Percentiles rank a stretch among this genome's conserved stretches.
phyloP scores from a whole-genome alignment of 768 basidiomycete species.

The Candolleomyces efflorescens region DNA sequence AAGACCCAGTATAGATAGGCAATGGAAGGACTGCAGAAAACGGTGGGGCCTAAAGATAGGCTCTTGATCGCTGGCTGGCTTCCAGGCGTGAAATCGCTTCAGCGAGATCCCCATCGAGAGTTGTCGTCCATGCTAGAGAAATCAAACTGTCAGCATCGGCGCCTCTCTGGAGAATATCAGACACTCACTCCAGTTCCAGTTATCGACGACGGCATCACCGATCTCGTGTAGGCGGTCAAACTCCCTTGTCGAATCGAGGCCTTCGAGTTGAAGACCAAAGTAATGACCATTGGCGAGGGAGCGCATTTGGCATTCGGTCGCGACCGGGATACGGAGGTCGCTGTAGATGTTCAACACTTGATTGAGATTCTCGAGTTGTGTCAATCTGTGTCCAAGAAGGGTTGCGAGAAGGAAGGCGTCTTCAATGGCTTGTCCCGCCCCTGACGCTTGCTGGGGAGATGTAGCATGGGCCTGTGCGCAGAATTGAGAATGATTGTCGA shows the following conservation, averaged over 20 bases:
- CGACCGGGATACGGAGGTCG: constrained; percentile 32
- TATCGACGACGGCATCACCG: constrained; percentile 22
- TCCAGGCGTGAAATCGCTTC: constrained; percentile 11
- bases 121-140: constrained; percentile 12
- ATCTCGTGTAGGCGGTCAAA: constrained; percentile 18
- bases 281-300: constrained; percentile 21
- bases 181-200: constrained; percentile 24
- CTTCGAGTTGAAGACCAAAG: constrained; percentile 20
- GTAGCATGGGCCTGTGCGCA: constrained; percentile 38
- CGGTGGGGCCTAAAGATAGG: neutral
- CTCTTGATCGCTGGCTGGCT: neutral
- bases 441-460: constrained; percentile 42
- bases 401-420: constrained; percentile 47
- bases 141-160: neutral
- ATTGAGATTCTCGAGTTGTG: constrained; percentile 19
- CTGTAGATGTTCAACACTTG: constrained; percentile 32
- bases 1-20: too few relatives aligned
- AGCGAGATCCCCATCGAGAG: constrained; percentile 3
- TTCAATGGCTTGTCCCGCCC: constrained; percentile 51
- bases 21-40: too few relatives aligned
- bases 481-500: neutral
- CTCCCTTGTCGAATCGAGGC: constrained; percentile 15
- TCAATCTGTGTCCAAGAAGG: constrained; percentile 26
- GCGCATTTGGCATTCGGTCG: constrained; percentile 21
- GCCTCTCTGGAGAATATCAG: neutral